A percentile compares a stretch with the other conserved stretches of the same genome.
Evolutionary conservation across 169 alveolate genomes (phyloP).

Genomic region (Pseudocohnilembus persalinus): DNA sequence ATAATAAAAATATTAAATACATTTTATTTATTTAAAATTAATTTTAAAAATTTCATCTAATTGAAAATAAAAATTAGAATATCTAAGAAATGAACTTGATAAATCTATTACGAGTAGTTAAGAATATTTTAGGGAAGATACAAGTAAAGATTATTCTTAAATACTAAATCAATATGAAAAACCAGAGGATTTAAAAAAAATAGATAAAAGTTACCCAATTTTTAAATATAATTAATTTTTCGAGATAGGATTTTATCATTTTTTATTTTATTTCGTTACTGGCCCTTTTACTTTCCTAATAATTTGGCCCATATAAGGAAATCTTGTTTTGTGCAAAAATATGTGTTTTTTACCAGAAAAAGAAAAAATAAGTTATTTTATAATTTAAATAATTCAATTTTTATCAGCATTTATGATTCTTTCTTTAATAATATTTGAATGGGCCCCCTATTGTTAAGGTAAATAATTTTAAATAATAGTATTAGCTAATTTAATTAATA

Average conservation of each 20-base stretch:
- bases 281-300: neutral
- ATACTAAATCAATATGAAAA: neutral
- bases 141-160: no score
- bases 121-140: neutral
- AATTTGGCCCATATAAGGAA: neutral
- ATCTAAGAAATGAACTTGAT: no score
- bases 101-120: no score
- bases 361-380: neutral
- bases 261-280: no score
- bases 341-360: neutral
- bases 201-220: neutral
- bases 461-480: no score
- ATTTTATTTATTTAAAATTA: no score
- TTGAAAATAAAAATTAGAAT: no score
- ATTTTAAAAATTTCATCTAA: no score
- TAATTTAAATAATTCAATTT: no score
- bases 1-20: no score
- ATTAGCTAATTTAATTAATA: neutral
- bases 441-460: neutral
- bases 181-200: neutral
- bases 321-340: neutral
- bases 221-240: no score
- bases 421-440: neutral
- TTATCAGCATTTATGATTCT: no score
- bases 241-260: neutral